Evolutionary conservation across 2,329 filamentous ascomycete species (phyloP), one percentile per base, ranked within the genome.

Genomic region (Fusarium proliferatum): DNA sequence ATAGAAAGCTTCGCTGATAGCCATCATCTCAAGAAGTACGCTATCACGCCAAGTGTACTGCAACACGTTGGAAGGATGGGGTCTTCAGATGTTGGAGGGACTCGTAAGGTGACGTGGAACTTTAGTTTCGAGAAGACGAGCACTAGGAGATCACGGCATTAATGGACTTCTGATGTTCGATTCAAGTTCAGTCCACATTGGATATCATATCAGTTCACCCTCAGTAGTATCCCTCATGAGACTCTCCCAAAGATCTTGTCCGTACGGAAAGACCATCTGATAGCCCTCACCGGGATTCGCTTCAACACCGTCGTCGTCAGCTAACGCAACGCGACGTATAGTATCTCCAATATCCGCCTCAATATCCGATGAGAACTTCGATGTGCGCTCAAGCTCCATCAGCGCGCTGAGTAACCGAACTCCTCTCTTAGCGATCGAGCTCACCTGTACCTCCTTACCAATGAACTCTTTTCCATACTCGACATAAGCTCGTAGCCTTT

Each of bases 61-160:
- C 81, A 82, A 34, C 81, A 82, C 64, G 73, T 80, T 8, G 81
- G 81, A 12, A 71, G 77, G 11, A 71, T 72, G 39, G 75, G 78
- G 11, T 79, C 77, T 1, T 81, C 79, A 1, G 78, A 74, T 10
- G 38, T 28, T 34, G 21, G 19, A 2, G 79, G 76, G 4, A 74
- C 63, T 17, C 67, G 70, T 17, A 81, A 78, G 52, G 70, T 68
- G 9, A 79, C 79, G 3, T 81, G 80, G 80, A 81, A 76, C 58
- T 81, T 81, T 52, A 78, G 77, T 30, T 81, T 81, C 62, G 79
- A 80, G 64, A 71, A 23, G 12, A 39, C 21, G 2, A 39, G 17
- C 45, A 9, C 2, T 1, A 30, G 38, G 19, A 33, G 33, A 13
- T 16, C 1, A 10, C n/a, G 3, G 13, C 6, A 30, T 2, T 21